phyloP scores from a whole-genome alignment of 352 stramenopile genomes.

The Phytophthora pini region DNA sequence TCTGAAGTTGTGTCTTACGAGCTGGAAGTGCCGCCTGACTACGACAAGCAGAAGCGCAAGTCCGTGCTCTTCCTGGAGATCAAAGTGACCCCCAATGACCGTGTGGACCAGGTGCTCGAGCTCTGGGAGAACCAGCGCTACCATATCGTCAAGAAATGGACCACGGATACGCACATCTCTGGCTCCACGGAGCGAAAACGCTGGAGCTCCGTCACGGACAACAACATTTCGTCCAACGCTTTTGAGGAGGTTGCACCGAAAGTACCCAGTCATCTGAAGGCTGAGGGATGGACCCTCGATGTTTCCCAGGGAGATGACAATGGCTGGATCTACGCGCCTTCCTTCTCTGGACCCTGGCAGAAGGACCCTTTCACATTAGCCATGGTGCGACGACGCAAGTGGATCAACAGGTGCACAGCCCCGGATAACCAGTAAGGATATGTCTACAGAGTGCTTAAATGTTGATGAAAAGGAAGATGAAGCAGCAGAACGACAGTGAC shows the following conservation, averaged over 20 bases:
- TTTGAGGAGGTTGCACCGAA: slow-evolving; percentile 76
- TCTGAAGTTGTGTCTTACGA: slow-evolving; percentile 63
- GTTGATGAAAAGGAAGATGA: no score
- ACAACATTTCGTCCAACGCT: slow-evolving; percentile 62
- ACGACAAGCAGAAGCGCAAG: slow-evolving; percentile 68
- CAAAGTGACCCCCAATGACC: slow-evolving; percentile 52
- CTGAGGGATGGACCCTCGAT: slow-evolving; percentile 80
- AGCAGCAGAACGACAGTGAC: slow-evolving; percentile 30
- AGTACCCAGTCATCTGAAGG: slow-evolving; percentile 57
- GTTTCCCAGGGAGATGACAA: slow-evolving; percentile 81
- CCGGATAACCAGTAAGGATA: slow-evolving; percentile 28
- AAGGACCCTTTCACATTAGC: slow-evolving; percentile 75
- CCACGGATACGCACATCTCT: slow-evolving; percentile 55
- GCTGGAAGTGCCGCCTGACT: slow-evolving; percentile 58
- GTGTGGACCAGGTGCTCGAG: slow-evolving; percentile 72
- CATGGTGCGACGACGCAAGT: slow-evolving; percentile 83
- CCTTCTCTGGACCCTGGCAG: slow-evolving; percentile 82
- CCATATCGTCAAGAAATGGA: slow-evolving; percentile 83
- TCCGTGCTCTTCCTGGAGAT: slow-evolving; percentile 68
- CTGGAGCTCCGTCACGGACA: slow-evolving; percentile 71
- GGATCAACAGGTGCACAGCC: slow-evolving; percentile 76
- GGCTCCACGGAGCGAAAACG: slow-evolving; percentile 70
- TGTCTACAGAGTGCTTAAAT: background rate
- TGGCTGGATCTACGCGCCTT: slow-evolving; percentile 86
- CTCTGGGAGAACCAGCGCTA: slow-evolving; percentile 89